Evolutionary conservation across 2,329 filamentous ascomycete species (phyloP).

Genomic region (Triangularia verruculosa): DNA sequence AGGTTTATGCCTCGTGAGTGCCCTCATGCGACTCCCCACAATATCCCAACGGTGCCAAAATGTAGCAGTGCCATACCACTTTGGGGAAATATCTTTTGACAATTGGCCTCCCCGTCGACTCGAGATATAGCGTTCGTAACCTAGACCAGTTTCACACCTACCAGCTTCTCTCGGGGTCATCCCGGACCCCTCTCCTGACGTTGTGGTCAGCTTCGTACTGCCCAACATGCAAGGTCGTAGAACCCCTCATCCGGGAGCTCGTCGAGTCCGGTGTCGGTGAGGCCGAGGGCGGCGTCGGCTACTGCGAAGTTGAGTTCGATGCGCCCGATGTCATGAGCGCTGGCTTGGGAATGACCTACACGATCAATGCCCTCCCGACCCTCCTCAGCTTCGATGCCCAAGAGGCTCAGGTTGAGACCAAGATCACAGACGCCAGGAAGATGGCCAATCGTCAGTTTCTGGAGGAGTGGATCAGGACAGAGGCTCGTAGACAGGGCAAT

Average conservation of each 20-base stretch:
- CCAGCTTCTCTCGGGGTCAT: conserved; percentile 52
- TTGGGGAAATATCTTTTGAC: not conserved
- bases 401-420: conserved; percentile 49
- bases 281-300: conserved; percentile 54
- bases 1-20: conserved; percentile 41
- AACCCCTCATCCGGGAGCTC: conserved; percentile 48
- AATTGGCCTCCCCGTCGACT: not conserved
- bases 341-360: conserved; percentile 51
- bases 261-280: conserved; percentile 52
- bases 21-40: conserved; percentile 6
- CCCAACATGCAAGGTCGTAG: conserved; percentile 49
- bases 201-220: conserved; percentile 61
- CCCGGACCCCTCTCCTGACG: conserved; percentile 55
- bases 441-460: conserved; percentile 50
- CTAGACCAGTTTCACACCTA: conserved; percentile 54
- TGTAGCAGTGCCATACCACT: conserved; percentile 1
- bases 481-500: conserved; percentile 37
- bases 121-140: conserved; percentile 47
- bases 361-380: conserved; percentile 58
- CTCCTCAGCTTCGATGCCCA: conserved; percentile 56
- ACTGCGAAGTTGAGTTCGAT: conserved; percentile 55
- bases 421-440: conserved; percentile 47
- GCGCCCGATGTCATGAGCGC: conserved; percentile 53
- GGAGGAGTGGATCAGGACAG: conserved; percentile 44
- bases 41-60: not conserved